Base-by-base conservation (phyloP, 2,329 filamentous ascomycete species). In the Grosmannia huntii region DNA sequence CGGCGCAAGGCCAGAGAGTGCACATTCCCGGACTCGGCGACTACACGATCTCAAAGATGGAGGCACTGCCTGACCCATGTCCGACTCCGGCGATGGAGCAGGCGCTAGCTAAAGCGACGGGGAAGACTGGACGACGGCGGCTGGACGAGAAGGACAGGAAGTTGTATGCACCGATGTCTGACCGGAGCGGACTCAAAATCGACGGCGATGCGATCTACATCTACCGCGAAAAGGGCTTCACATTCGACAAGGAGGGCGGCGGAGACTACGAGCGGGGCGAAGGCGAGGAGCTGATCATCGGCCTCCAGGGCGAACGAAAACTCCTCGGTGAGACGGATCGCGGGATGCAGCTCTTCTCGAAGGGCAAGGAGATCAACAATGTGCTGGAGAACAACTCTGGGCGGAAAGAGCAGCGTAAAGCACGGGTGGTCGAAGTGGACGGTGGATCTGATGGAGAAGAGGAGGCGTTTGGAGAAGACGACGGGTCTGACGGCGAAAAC, bases 161-260 rank as follows among this genome's bases (percentile, higher is more conserved):
- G 65, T 75, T 99, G 5, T 95, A 96, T 71, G 95, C 94, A 3
- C 95, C 94, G 38, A 97, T 99, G 92, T 96, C 91, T 28, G 94
- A 99, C 72, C 90, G 96, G 38, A 95, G 91, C 63, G 94, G 94
- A 66, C 82, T 99, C 14, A 85, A 97, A 68, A 92, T 99, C 56
- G 94, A 99, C 64, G 95, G 95, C 61, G 94, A 99, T 72, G 91
- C 92, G 9, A 91, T 99, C 44, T 99, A 95, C 75, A 96, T 86
- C 60, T 85, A 83, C 11, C 75, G 81, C 59, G 82, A 86, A 56
- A 85, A 84, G 65, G 83, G 83, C 0, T 86, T 86, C 65, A 95
- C 82, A 4, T 96, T 99, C 63, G 78, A 85, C 69, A 79, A 78
- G 63, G 80, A 83, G 33, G 78, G 72, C 2, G 84, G 72, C 2